Evolutionary conservation across 169 alveolate genomes (phyloP), one percentile per base, ranked within the genome.

Genomic region (Plasmodium vivax): DNA sequence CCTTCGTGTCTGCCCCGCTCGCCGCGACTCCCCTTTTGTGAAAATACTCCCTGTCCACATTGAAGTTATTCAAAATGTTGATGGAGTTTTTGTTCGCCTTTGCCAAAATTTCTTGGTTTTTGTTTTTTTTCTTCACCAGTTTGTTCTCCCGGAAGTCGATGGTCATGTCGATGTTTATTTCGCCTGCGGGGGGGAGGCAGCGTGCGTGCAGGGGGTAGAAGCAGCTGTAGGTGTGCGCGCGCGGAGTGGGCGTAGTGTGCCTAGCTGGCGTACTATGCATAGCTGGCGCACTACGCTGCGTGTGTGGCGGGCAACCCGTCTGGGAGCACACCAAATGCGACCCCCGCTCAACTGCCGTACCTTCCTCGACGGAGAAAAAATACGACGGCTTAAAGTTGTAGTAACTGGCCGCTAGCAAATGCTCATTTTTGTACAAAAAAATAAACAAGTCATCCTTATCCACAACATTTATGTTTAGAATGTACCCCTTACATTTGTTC

Each of bases 361-460:
- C 93, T 87, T 87, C 88, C 12, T 87, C 87, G 19, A 87, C 83
- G 19, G 93, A 87, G 77, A 87, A 87, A 51, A 87, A 87, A 87
- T 87, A 87, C 12, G 93, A 87, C 16, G 93, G 93, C 47, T 87
- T 87, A 43, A 87, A 77, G 45, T 87, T 87, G 83, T 87, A 87
- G 68, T 87, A 87, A 47, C 93, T 87, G 38, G 93, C 83, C 19
- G 93, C 93, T 87, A 87, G 30, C 73, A 87, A 30, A 32, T 87
- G 93, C 81, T 87, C 93, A 77, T 87, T 87, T 87, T 87, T 87
- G 72, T 87, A 87, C 47, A 87, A 56, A 77, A 87, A 87, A 47
- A 71, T 79, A 77, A 87, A 87, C 71, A 87, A 56, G 84, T 87
- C 93, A 87, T 87, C 93, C 81, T 87, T 87, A 77, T 87, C 93